Evolutionary conservation across 139 green algal genomes (phyloP), one percentile per base, ranked within the genome.

Genomic region (Deuterostichococcus epilithicus): DNA sequence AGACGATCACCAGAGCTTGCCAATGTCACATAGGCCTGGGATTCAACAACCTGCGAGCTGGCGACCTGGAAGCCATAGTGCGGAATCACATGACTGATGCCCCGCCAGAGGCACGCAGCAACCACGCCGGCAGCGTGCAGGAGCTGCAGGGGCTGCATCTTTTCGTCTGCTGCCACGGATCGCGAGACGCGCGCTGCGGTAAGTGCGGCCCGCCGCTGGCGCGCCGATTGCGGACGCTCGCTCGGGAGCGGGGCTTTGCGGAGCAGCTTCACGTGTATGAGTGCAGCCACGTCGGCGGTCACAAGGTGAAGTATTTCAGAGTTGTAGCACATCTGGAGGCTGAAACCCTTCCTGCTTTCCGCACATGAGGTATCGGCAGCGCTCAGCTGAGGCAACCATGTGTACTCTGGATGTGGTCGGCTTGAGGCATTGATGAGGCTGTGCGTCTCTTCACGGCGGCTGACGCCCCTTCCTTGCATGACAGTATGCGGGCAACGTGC

Each of bases 401-500:
- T 74, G 10, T 30, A 35, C 15, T 74, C 4, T 38, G 15, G 20
- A 32, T 38, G 33, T 20, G 23, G 5, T 35, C 5, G 44, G n/a
- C 26, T 68, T 39, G 28, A 45, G 22, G 71, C 3, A 68, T 42
- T n/a, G 32, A 44, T n/a, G 36, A 60, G 20, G 15, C 5, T 15
- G 22, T 34, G n/a, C 38, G 22, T 28, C 2, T 32, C 26, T 26
- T 42, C 3, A 39, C 68, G 68, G 34, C 74, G 1, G 0, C 10
- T 25, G 28, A 4, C n/a, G 80, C n/a, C n/a, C n/a, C n/a, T n/a
- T n/a, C n/a, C n/a, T n/a, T n/a, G n/a, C n/a, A n/a, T n/a, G n/a
- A n/a, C 71, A 89, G 78, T 87, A 84, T 65, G 85, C 85, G 15
- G 85, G 80, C 52, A 90, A 90, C 66, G 83, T 90, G 30, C n/a